Conservation (phyloP, 495 filamentous ascomycete species). For the Aspergillus carlsbadensis region DNA sequence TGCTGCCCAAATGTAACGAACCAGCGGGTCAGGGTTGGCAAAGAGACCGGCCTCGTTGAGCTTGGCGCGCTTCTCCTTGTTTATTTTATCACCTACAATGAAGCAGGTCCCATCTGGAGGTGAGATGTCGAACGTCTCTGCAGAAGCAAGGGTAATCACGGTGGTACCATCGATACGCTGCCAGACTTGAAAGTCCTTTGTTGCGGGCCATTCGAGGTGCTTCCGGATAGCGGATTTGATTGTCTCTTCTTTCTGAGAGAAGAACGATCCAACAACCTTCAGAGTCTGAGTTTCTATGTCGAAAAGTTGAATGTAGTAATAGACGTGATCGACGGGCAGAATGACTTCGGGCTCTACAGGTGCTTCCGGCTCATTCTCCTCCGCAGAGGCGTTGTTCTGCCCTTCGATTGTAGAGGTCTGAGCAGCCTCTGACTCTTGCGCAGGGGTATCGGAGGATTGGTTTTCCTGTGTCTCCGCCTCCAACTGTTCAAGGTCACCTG, state of each 20-base stretch:
- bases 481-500: conserved; percentile 20
- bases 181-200: conserved; percentile 47
- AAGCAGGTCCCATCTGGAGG: conserved; percentile 44
- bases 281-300: conserved; percentile 47
- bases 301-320: conserved; percentile 53
- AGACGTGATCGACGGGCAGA: conserved; percentile 39
- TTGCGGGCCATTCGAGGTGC: conserved; percentile 36
- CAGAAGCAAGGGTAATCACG: conserved; percentile 38
- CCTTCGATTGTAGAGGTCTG: not conserved
- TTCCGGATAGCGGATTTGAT: conserved; percentile 45
- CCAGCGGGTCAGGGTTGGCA: conserved; percentile 43
- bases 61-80: conserved; percentile 38
- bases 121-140: conserved; percentile 39
- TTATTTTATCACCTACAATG: conserved; percentile 45
- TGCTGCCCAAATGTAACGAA: conserved; percentile 47
- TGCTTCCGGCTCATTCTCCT: conserved; percentile 6
- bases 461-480: conserved; percentile 10
- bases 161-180: conserved; percentile 42
- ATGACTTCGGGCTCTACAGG: conserved; percentile 17
- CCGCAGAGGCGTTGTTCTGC: conserved; percentile 2
- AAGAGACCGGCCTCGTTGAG: conserved; percentile 43
- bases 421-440: not conserved
- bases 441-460: not conserved
- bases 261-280: conserved; percentile 53
- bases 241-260: conserved; percentile 43